These are phyloP conservation scores for Candida quercuum DNA, from an alignment of 805 yeast genomes.

Conservation along the genomic window DNA sequence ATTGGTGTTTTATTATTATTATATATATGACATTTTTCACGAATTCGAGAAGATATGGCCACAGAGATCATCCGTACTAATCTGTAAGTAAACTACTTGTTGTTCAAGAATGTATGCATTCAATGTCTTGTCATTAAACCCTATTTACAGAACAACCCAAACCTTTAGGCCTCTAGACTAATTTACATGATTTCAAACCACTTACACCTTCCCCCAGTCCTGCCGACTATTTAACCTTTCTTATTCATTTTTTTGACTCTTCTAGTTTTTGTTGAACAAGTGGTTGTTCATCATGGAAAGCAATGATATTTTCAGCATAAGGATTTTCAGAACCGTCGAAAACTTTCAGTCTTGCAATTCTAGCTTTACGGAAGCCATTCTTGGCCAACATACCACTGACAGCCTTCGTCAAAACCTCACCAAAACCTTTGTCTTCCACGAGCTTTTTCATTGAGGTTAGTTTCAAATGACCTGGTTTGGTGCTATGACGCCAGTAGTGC, in stretches of 20 bases:
- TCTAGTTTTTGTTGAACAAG: slow-evolving; percentile 40
- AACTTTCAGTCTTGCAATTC: slow-evolving; percentile 80
- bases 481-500: slow-evolving; percentile 83
- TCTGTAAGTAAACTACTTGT: no score
- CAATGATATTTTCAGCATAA: slow-evolving; percentile 74
- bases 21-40: no score
- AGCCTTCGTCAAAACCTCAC: slow-evolving; percentile 81
- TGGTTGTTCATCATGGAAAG: slow-evolving; percentile 75
- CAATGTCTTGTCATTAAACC: no score
- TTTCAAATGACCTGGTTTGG: slow-evolving; percentile 85
- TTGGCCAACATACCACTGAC: slow-evolving; percentile 96
- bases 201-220: no score
- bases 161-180: no score
- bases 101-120: no score
- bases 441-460: slow-evolving; percentile 76
- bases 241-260: slow-evolving; percentile 9
- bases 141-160: no score
- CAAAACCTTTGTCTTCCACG: slow-evolving; percentile 73
- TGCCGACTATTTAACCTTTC: not conserved
- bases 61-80: no score
- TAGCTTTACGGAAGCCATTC: slow-evolving; percentile 70
- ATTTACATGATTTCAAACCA: no score
- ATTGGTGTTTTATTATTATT: no score
- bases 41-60: no score
- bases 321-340: slow-evolving; percentile 89